Percentiles rank a stretch among this genome's conserved stretches.
Conservation (phyloP, 192 early-diverging fungal genomes). For the Hyaloraphidium curvatum region DNA sequence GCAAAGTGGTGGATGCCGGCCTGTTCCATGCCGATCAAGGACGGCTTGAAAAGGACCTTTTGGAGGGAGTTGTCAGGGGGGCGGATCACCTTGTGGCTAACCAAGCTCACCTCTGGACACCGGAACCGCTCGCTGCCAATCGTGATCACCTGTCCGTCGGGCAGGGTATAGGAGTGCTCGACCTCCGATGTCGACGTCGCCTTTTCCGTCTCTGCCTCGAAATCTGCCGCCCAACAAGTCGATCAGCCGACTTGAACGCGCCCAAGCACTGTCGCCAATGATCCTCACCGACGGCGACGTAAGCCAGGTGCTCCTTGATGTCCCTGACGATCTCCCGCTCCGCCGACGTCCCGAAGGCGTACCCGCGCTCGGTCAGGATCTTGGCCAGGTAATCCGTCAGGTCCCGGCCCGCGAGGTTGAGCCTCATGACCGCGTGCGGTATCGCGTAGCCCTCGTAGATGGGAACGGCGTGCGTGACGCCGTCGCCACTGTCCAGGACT, state of each 20-base stretch:
- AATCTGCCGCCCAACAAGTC: too few relatives aligned
- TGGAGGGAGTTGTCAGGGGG: too few relatives aligned
- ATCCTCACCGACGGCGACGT: slow-evolving; percentile 89
- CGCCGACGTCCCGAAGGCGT: slow-evolving; percentile 89
- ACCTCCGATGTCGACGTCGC: slow-evolving; percentile 74
- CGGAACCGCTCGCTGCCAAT: slow-evolving; percentile 75
- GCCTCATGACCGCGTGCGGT: slow-evolving; percentile 87
- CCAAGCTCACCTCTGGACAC: background rate
- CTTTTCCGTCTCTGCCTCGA: slow-evolving; percentile 91
- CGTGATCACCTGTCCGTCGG: slow-evolving; percentile 96
- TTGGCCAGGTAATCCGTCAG: slow-evolving; percentile 86
- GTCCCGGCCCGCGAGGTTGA: slow-evolving; percentile 92
- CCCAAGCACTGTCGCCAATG: too few relatives aligned
- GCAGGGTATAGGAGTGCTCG: slow-evolving; percentile 95
- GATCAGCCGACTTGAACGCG: too few relatives aligned
- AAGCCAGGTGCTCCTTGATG: slow-evolving; percentile 98
- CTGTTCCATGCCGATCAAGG: slow-evolving; percentile 72
- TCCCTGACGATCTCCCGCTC: slow-evolving; percentile 98
- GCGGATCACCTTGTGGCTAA: too few relatives aligned
- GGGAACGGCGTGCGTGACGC: slow-evolving; percentile 93
- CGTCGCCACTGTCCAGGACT: slow-evolving; percentile 96
- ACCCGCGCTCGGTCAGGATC: slow-evolving; percentile 87
- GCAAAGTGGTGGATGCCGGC: slow-evolving; percentile 92
- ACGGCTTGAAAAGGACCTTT: slow-evolving; percentile 98
- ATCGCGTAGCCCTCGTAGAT: slow-evolving; percentile 96